Base-by-base conservation (phyloP, 1,284 basidiomycete genomes). In the Pterulicium gracile region DNA sequence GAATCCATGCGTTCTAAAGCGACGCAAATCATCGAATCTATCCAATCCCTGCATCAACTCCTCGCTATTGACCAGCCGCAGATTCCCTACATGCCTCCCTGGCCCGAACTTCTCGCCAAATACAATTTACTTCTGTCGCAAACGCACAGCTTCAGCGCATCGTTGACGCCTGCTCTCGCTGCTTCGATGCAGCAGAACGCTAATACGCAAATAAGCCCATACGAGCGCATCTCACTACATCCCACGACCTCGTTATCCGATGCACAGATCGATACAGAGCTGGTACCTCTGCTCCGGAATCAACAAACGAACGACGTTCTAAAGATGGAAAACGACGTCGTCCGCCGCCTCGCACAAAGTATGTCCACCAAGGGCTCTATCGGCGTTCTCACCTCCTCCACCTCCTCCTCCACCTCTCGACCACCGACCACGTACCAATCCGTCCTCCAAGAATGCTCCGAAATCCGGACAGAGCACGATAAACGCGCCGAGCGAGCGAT, bases 61-160 rank as follows among this genome's bases (percentile, higher is more conserved):
- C 27, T 32, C n/a, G 79, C 73, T 3, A 65, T 88, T 50, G 80
- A 86, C 50, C 70, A 69, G 43, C 58, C 57, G 27, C 64, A 61
- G 13, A 55, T 54, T 18, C 39, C 39, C 18, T 41, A 41, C 39
- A 83, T 87, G 75, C 78, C 79, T 2, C 62, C 81, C 5, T 88
- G 87, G 87, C 86, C 85, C 1, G 86, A 88, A 55, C 76, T 89
- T 44, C 68, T 88, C 44, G 78, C 81, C 15, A 88, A 87, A 65
- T 89, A 88, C 72, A 88, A 80, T 54, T 70, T 86, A 49, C 69
- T 89, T 21, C 72, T 89, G 45, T 85, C 83, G 0, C 86, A 88
- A 55, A 85, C 82, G 0, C 82, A 85, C 56, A 81, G 70, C 53
- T 75, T 88, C 53, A 80, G 77, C 34, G 74, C 68, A 35, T 75